Evolutionary conservation across 768 basidiomycete genomes (phyloP), one percentile per base, ranked within the genome.

Genomic region (Agrocybe chaxingu): DNA sequence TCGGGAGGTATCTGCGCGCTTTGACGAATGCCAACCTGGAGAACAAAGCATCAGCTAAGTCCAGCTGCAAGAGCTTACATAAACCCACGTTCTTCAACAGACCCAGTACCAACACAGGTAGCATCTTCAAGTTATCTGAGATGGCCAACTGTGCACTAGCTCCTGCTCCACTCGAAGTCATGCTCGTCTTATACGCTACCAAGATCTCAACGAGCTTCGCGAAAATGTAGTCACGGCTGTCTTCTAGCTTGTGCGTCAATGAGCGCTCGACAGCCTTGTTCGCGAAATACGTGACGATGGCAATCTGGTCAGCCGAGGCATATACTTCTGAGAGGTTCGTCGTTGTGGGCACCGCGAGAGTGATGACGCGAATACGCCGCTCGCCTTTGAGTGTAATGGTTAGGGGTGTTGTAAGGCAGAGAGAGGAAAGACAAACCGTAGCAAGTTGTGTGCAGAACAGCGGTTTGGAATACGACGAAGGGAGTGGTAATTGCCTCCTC

Each of bases 1-100:
- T 99, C 97, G 7, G 96, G 90, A 32, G 96, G 94, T 66, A 99
- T 98, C 64, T 95, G 92, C 2, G 92, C 84, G 69, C 95, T 98
- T 75, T 98, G 94, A 48, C 97, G 83, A 45, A 98, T 77, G 41
- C 93, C 97, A 56, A 96, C 89, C 92, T 94, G 60, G 12, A 58
- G 41, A 35, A 51, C 7, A 29, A 19, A 31, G 8, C 29, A 44
- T 40, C 44, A 51, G 7, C 42, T 19, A 32, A 29, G 4, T 7
- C 8, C 16, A 12, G 42, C 31, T 8, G 4, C 44, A 18, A 34
- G 12, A 30, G 2, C 13, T 9, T 6, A 13, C 7, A 7, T 19
- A 30, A 9, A 70, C 82, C 60, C 52, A 95, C 95, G 61, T 98
- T 96, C 76, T 99, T 99, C 68, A 98, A 66, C 51, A 99, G 66